Conservation (phyloP, 768 basidiomycete genomes). For the Xerocomellus intermedius region DNA sequence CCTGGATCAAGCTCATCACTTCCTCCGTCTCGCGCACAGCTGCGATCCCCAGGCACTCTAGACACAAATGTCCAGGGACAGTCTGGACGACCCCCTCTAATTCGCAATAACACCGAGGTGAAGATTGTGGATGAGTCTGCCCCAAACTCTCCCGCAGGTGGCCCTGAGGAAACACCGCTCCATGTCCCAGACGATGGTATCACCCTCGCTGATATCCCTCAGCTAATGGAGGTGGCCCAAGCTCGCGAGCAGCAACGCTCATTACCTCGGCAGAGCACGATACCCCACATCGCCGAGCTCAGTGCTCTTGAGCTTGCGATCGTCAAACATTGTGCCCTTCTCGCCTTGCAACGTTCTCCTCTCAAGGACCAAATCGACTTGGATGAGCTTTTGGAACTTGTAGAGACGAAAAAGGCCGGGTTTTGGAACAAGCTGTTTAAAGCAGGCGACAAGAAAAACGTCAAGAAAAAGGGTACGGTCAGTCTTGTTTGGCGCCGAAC, state of each 20-base stretch:
- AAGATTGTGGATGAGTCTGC: constrained; percentile 84
- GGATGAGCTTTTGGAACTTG: constrained; percentile 90
- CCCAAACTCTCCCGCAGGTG: constrained; percentile 66
- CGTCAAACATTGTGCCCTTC: constrained; percentile 87
- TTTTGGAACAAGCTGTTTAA: constrained; percentile 99
- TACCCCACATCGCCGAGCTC: constrained; percentile 82
- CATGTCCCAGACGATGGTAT: constrained; percentile 72
- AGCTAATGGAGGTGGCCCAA: constrained; percentile 88
- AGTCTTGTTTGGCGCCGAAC: background rate
- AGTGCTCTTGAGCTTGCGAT: constrained; percentile 83
- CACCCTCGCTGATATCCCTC: constrained; percentile 92
- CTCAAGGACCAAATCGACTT: constrained; percentile 82
- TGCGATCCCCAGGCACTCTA: constrained; percentile 38
- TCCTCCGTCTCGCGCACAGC: constrained; percentile 37
- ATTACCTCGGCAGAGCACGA: constrained; percentile 70
- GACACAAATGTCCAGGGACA: constrained; percentile 44
- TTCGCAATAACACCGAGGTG: constrained; percentile 80
- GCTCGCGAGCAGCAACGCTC: constrained; percentile 87
- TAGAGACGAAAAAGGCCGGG: constrained; percentile 88
- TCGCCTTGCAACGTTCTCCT: constrained; percentile 74
- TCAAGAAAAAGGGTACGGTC: constrained; percentile 79
- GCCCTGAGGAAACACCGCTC: constrained; percentile 39
- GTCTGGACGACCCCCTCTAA: constrained; percentile 60
- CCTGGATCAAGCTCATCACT: constrained; percentile 32
- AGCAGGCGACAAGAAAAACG: constrained; percentile 83